These are phyloP conservation scores for Plantago lanceolata DNA, from an alignment of 305 asterid species.

Conservation along the genomic window DNA sequence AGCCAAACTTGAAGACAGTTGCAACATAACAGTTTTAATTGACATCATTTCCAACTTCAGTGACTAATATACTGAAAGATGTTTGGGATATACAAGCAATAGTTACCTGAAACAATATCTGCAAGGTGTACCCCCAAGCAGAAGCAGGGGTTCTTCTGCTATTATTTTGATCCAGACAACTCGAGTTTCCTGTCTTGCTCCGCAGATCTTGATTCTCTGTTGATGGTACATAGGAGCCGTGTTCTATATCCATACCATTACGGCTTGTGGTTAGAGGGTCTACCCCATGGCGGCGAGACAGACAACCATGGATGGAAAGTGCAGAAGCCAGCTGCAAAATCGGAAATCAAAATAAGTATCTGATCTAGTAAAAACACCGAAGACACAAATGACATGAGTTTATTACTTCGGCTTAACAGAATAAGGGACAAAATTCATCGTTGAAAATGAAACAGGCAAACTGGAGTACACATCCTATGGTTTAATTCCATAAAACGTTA, in stretches of 20 bases:
- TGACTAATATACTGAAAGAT: background rate
- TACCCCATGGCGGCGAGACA: conserved; percentile 21
- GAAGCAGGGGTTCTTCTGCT: conserved; percentile 48
- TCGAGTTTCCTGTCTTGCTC: conserved; percentile 27
- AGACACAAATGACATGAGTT: too few species aligned
- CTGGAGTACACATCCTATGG: background rate
- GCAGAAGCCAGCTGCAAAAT: conserved; percentile 56
- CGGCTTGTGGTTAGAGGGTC: conserved; percentile 22
- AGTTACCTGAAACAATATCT: conserved; percentile 73
- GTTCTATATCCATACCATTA: conserved; percentile 37
- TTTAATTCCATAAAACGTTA: too few species aligned
- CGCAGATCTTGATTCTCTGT: conserved; percentile 31
- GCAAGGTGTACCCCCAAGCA: conserved; percentile 56
- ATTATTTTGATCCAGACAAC: conserved; percentile 2
- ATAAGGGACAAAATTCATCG: background rate
- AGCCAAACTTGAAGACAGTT: background rate
- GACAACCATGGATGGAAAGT: conserved; percentile 58
- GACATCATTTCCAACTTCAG: background rate
- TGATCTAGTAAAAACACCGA: background rate
- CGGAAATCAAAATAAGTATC: conserved; percentile 16
- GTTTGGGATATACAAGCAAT: conserved; percentile 5
- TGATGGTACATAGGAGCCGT: conserved; percentile 44
- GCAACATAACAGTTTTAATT: background rate
- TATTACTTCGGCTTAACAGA: background rate
- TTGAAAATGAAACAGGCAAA: background rate